Base-by-base conservation (phyloP, 352 stramenopile species). In the Pythium folliculosum region DNA sequence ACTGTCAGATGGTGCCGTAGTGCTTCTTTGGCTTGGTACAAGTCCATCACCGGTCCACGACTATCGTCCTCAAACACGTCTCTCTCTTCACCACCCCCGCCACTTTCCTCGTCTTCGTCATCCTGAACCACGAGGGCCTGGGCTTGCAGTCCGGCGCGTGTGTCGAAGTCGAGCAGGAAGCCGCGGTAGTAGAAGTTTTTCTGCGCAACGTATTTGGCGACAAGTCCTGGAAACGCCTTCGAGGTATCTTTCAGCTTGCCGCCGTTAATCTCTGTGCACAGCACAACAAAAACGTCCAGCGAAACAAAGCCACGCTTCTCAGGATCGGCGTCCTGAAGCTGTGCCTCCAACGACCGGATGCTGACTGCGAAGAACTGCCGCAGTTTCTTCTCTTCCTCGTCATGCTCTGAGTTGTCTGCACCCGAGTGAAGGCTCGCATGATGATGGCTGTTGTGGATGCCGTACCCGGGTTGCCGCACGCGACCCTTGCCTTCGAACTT, bases 161-260 rank as follows among this genome's bases (percentile, higher is more conserved):
- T 66, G 38, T 92, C 81, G 52, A 88, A 81, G 45, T 92, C 81
- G 22, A 92, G 70, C 14, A 92, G 65, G 51, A 92, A 81, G 0
- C 82, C 84, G 5, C 84, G 82, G 55, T 90, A 92, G 72, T 89
- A 86, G 25, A 91, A 81, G 48, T 87, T 70, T 23, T 73, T 70
- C 27, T 82, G 80, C 5, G 80, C 71, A 14, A 88, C 64, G 65
- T 90, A 90, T 52, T 81, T 63, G 73, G 67, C 45, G 32, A 88
- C 77, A 30, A 88, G 69, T 32, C 71, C 70, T 0, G 65, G 51
- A 16, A 69, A 80, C 2, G 70, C 80, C 27, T 65, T 64, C 23
- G 67, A 65, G 12, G 65, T 77, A 27, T 88, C 78, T 54, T 77
- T 60, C 38, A 75, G 81, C 57, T 60, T 57, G n/a, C 58, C 75